phyloP scores from a whole-genome alignment of 192 early-diverging fungal species.

The Coemansia sp. region DNA sequence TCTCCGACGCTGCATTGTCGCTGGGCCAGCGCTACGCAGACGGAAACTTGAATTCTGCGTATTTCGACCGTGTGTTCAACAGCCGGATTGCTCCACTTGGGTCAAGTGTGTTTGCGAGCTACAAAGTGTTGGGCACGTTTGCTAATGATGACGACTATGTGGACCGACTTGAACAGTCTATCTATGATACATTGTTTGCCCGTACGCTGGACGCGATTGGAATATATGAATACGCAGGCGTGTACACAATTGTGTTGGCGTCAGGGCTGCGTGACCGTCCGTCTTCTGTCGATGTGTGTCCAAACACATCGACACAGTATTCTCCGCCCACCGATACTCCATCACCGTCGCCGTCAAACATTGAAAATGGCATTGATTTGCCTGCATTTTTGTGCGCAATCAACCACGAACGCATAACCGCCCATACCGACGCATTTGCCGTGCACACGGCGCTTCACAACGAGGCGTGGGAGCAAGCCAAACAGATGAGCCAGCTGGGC shows the following conservation, averaged over 20 bases:
- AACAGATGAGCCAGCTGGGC: conserved; percentile 35
- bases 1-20: conserved; percentile 21
- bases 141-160: conserved; percentile 21
- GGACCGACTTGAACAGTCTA: conserved; percentile 7
- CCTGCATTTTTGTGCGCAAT: conserved; percentile 32
- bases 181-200: conserved; percentile 34
- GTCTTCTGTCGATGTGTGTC: conserved; percentile 17
- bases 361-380: conserved; percentile 38
- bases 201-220: conserved; percentile 46
- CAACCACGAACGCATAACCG: conserved; percentile 19
- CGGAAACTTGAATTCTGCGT: not conserved
- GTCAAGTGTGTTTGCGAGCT: conserved; percentile 22
- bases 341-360: not conserved
- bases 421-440: conserved; percentile 11
- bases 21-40: conserved; percentile 22
- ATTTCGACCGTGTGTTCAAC: conserved; percentile 22
- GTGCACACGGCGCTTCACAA: conserved; percentile 26
- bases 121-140: conserved; percentile 36
- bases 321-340: conserved; percentile 4
- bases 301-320: conserved; percentile 5
- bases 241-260: conserved; percentile 45
- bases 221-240: conserved; percentile 19
- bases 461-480: conserved; percentile 40
- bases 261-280: conserved; percentile 19
- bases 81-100: conserved; percentile 29